Evolutionary conservation across 495 filamentous ascomycete species (phyloP).

Genomic region (Penicilliopsis zonata): DNA sequence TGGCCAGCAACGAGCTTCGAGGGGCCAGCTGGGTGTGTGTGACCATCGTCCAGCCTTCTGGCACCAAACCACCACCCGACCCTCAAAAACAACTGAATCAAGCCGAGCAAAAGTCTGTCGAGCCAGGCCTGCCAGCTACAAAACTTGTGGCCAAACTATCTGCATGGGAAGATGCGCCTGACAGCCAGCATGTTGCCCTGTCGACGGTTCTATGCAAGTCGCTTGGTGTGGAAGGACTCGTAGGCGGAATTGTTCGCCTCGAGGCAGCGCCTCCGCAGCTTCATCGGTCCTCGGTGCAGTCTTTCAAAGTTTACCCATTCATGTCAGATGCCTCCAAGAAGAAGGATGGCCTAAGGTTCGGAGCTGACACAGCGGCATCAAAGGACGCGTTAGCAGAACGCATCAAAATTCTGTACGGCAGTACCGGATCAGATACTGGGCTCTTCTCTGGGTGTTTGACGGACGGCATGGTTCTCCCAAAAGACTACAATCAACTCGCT

Average conservation of each 20-base stretch:
- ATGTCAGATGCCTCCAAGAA: slow-evolving; percentile 37
- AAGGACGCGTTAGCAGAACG: slow-evolving; percentile 50
- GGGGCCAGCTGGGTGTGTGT: slow-evolving; percentile 63
- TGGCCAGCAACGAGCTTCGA: slow-evolving; percentile 54
- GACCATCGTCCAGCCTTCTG: slow-evolving; percentile 68
- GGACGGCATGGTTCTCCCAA: slow-evolving; percentile 67
- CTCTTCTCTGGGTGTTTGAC: slow-evolving; percentile 81
- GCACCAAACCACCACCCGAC: slow-evolving; percentile 62
- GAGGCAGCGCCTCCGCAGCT: slow-evolving; percentile 57
- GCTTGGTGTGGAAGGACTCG: slow-evolving; percentile 55
- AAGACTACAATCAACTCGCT: slow-evolving; percentile 21
- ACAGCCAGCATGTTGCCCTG: slow-evolving; percentile 62
- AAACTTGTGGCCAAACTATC: slow-evolving; percentile 66
- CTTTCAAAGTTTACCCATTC: slow-evolving; percentile 72
- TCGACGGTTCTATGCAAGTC: slow-evolving; percentile 63
- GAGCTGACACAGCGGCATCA: slow-evolving; percentile 70
- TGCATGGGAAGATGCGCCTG: slow-evolving; percentile 79
- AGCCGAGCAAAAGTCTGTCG: slow-evolving; percentile 37
- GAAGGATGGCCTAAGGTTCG: slow-evolving; percentile 66
- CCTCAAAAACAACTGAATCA: slow-evolving; percentile 58
- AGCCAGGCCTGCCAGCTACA: slow-evolving; percentile 47
- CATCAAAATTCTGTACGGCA: slow-evolving; percentile 35
- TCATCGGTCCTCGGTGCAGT: slow-evolving; percentile 37
- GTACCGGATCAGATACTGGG: slow-evolving; percentile 28
- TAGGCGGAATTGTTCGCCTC: slow-evolving; percentile 79